Evolutionary conservation across 495 filamentous ascomycete genomes (phyloP).

Genomic region (Penicillium herquei): DNA sequence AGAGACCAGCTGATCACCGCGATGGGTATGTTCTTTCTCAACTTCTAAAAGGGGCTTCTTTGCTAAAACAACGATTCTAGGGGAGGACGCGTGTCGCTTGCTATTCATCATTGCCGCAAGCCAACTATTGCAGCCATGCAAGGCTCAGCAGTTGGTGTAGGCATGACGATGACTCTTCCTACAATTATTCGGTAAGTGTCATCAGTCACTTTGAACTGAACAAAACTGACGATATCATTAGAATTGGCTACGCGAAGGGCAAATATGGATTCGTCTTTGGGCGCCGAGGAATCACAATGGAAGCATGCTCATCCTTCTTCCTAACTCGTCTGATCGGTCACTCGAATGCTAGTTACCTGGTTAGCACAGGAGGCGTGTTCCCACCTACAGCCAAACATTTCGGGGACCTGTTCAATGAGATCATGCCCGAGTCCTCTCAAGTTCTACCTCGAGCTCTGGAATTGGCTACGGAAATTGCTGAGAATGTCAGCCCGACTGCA

Average conservation of each 20-base stretch:
- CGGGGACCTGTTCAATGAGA: conserved; percentile 55
- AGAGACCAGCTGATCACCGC: conserved; percentile 41
- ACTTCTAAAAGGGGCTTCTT: not conserved
- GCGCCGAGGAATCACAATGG: conserved; percentile 59
- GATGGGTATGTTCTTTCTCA: conserved; percentile 37
- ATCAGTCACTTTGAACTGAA: not conserved
- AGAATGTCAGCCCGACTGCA: conserved; percentile 55
- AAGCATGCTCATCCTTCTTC: conserved; percentile 63
- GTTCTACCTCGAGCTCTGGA: conserved; percentile 57
- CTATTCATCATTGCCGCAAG: conserved; percentile 61
- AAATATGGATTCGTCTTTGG: conserved; percentile 66
- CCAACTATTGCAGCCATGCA: conserved; percentile 65
- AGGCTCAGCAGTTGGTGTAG: conserved; percentile 64
- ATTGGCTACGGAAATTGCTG: conserved; percentile 55
- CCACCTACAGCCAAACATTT: conserved; percentile 36
- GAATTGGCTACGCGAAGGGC: conserved; percentile 52
- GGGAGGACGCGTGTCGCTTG: conserved; percentile 49
- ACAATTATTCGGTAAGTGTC: conserved; percentile 46
- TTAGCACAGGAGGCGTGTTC: conserved; percentile 35
- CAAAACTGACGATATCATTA: not conserved
- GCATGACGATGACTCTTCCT: conserved; percentile 67
- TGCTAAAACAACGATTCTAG: conserved; percentile 10
- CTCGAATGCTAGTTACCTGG: conserved; percentile 53
- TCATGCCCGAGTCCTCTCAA: conserved; percentile 44
- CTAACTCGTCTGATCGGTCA: conserved; percentile 59